A percentile compares a stretch with the other conserved stretches of the same genome.
Conservation (phyloP, 495 filamentous ascomycete species). For the Hypoxylon perforatum region DNA sequence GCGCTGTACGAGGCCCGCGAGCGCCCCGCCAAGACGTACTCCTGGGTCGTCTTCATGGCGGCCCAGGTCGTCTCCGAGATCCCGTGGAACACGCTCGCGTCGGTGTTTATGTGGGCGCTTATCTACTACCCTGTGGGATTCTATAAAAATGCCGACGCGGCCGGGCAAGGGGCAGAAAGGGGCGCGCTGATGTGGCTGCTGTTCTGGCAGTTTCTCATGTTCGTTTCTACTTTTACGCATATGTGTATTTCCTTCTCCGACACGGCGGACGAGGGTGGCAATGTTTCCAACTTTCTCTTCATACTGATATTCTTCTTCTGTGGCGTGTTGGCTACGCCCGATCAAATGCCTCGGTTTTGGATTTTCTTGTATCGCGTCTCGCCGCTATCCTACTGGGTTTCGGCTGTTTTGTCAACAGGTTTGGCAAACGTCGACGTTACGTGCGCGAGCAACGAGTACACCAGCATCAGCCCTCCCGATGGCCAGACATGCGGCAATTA, state of each 20-base stretch:
- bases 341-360: constrained; percentile 70
- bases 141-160: constrained; percentile 71
- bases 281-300: not conserved
- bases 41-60: constrained; percentile 84
- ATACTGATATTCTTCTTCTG: constrained; percentile 71
- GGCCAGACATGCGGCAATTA: constrained; percentile 66
- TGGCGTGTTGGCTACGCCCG: no score
- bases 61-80: constrained; percentile 79
- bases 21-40: constrained; percentile 82
- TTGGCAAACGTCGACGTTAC: constrained; percentile 58
- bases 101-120: constrained; percentile 71
- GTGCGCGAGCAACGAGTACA: constrained; percentile 64
- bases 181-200: constrained; percentile 75
- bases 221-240: constrained; percentile 60
- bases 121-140: constrained; percentile 87
- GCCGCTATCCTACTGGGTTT: constrained; percentile 70
- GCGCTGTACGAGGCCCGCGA: constrained; percentile 85
- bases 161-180: constrained; percentile 64
- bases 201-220: constrained; percentile 73
- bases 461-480: constrained; percentile 58
- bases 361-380: constrained; percentile 76
- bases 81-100: constrained; percentile 77
- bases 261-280: no score
- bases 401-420: constrained; percentile 61
- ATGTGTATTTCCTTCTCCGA: not conserved